These are phyloP conservation scores for Rhazya stricta DNA, from an alignment of 257 asterid species.

Conservation along the genomic window DNA sequence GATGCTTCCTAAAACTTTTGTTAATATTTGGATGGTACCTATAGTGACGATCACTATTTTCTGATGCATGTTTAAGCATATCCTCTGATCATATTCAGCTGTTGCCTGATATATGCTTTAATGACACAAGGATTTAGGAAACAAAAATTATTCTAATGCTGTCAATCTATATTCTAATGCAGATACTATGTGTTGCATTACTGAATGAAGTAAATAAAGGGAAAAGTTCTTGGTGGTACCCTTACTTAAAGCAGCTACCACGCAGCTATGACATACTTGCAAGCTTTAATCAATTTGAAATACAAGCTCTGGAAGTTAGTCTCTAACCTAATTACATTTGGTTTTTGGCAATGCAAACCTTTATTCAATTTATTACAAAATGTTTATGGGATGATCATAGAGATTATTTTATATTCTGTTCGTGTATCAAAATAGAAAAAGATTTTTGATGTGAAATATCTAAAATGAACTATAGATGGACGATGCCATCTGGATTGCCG, in stretches of 20 bases:
- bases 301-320: slow-evolving; percentile 79
- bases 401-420: background rate
- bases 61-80: background rate
- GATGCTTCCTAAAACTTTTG: background rate
- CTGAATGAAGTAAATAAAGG: slow-evolving; percentile 82
- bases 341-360: slow-evolving; percentile 1
- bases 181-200: slow-evolving; percentile 63
- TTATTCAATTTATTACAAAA: background rate
- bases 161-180: slow-evolving; percentile 23
- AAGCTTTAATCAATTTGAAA: slow-evolving; percentile 57
- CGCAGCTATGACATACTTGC: slow-evolving; percentile 64
- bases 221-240: slow-evolving; percentile 65
- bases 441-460: slow-evolving; percentile 21
- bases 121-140: background rate
- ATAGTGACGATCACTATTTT: background rate
- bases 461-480: slow-evolving; percentile 55
- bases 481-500: slow-evolving; percentile 86
- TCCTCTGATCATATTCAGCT: background rate
- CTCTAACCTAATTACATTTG: slow-evolving; percentile 12
- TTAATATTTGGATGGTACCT: background rate
- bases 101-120: background rate
- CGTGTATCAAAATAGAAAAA: slow-evolving; percentile 11
- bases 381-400: background rate
- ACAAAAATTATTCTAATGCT: slow-evolving; percentile 3
- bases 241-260: slow-evolving; percentile 81